Evolutionary conservation across 768 basidiomycete species (phyloP).

Genomic region (Podaxis carcinomalis): DNA sequence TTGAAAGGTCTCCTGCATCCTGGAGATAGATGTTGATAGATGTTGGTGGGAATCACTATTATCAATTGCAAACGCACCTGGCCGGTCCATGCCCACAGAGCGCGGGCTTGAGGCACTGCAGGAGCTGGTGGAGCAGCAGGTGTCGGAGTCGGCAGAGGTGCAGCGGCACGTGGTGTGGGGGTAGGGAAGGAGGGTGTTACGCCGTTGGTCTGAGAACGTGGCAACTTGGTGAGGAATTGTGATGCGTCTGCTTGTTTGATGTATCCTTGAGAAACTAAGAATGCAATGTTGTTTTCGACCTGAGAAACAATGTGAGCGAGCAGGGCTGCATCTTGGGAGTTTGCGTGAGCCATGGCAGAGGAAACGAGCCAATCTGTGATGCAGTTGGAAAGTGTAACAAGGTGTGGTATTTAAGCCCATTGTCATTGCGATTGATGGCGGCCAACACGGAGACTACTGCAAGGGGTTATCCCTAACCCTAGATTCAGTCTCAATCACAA

Average conservation of each 20-base stretch:
- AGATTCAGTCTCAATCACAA: not conserved
- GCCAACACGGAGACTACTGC: not conserved
- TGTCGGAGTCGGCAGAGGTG: not conserved
- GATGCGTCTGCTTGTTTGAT: constrained; percentile 46
- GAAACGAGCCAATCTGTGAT: not conserved
- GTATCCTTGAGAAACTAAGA: constrained; percentile 51
- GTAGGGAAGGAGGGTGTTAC: constrained; percentile 4
- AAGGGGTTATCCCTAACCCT: not conserved
- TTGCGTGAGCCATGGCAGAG: constrained; percentile 26
- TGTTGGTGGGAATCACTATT: not conserved
- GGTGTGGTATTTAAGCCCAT: not conserved
- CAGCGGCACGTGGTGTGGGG: not conserved
- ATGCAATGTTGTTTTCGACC: constrained; percentile 52
- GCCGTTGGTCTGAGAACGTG: constrained; percentile 16
- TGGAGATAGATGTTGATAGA: constrained; percentile 22
- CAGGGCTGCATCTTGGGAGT: constrained; percentile 39
- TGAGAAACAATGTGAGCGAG: constrained; percentile 57
- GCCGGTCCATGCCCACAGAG: constrained; percentile 62
- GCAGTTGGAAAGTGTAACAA: not conserved
- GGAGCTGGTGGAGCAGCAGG: constrained; percentile 14
- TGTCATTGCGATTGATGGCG: not conserved
- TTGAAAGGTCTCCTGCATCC: constrained; percentile 79
- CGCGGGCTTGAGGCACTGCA: constrained; percentile 38
- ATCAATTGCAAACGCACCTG: constrained; percentile 29
- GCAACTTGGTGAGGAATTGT: constrained; percentile 46